A percentile compares a stretch with the other conserved stretches of the same genome.
phyloP scores from a whole-genome alignment of 2,329 filamentous ascomycete genomes.

The Venturia oleaginea region DNA sequence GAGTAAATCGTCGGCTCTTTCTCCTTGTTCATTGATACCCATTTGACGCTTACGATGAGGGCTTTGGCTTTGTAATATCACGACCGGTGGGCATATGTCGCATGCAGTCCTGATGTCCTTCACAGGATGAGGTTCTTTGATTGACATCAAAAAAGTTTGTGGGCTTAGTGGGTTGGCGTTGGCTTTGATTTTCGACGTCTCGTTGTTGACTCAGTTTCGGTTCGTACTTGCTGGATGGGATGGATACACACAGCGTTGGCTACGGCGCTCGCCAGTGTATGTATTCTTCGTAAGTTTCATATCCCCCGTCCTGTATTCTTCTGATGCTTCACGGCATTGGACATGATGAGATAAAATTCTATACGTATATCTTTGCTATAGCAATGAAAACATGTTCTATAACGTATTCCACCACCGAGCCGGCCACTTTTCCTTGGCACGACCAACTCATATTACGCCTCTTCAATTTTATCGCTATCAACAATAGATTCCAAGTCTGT shows the following conservation, averaged over 20 bases:
- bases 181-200: not conserved
- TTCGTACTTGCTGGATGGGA: not conserved
- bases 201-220: not conserved
- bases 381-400: not conserved
- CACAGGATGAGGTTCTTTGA: not conserved
- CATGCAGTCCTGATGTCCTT: not conserved
- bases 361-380: not conserved
- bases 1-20: constrained; percentile 6
- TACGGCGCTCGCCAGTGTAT: not conserved
- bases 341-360: not conserved
- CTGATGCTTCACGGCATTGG: not conserved
- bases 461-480: too few species aligned
- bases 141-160: constrained; percentile 2
- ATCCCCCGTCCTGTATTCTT: not conserved
- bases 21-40: not conserved
- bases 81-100: not conserved
- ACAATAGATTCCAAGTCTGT: too few species aligned
- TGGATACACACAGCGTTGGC: not conserved
- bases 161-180: constrained; percentile 4
- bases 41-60: not conserved
- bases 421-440: too few species aligned
- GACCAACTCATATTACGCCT: too few species aligned
- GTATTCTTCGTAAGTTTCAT: not conserved
- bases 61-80: constrained; percentile 5
- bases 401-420: too few species aligned